Base-by-base conservation (phyloP, 192 early-diverging fungal species). In the Entomortierella lignicola region DNA sequence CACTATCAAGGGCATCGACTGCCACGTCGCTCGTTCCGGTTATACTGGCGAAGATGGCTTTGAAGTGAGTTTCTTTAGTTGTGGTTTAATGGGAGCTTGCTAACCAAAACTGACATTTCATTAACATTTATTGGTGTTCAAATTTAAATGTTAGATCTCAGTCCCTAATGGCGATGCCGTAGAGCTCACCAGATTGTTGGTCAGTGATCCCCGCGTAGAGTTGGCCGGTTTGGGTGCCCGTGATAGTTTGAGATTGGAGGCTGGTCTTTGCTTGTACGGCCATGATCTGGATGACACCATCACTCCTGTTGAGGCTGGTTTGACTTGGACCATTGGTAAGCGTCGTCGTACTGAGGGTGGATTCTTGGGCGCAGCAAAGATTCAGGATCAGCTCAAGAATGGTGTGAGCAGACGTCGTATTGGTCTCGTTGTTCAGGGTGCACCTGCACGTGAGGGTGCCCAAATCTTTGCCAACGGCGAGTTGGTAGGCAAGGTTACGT, bases 1-100 rank as follows among this genome's bases (percentile, higher is more conserved):
- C 65, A 86, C 90, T 11, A 84, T 99, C 57, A 88, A 86, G 53
- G 95, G 94, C 50, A 85, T 94, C 50, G 87, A 86, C 1, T 91
- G 91, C 70, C 95, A 97, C 66, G 90, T 99, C 42, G 94, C 98
- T 21, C 92, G 98, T 29, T 97, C 94, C 30, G 98, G 98, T 15
- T 99, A 99, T 86, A 99, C 98, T 63, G 98, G 98, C 63, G 98
- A 99, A 84, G 98, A 99, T 84, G 98, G 98, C 15, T 98, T 99
- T 74, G 98, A 99, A 82, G 91, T 94, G 63, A 32, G 68, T 21
- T 18, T 25, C 13, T 39, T 27, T 67, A n/a, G n/a, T n/a, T n/a
- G n/a, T n/a, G n/a, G n/a, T n/a, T n/a, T n/a, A n/a, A n/a, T n/a
- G n/a, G n/a, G n/a, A 31, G 32, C 32, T 29, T 21, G 5, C 27